These are phyloP conservation scores for Alnus glutinosa DNA, from an alignment of 306 rosid genomes.

Conservation along the genomic window DNA sequence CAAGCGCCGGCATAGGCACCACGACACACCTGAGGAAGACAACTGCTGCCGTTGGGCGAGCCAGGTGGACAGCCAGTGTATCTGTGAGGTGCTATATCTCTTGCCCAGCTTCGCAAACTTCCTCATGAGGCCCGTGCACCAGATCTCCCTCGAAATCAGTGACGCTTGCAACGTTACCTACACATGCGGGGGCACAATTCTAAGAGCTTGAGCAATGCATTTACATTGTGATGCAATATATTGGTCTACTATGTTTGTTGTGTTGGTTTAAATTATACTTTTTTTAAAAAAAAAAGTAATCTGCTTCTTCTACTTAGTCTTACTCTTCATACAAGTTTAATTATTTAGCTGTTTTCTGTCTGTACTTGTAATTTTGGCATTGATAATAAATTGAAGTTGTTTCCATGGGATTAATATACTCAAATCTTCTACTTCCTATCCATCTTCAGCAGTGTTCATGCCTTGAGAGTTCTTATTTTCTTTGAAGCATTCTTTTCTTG, in stretches of 20 bases:
- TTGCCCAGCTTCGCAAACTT: slow-evolving; percentile 66
- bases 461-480: too few species aligned
- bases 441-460: neutral
- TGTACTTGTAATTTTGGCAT: slow-evolving; percentile 8
- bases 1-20: slow-evolving; percentile 15
- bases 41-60: slow-evolving; percentile 76
- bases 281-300: neutral
- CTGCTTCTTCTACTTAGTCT: slow-evolving; percentile 12
- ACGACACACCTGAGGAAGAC: slow-evolving; percentile 33
- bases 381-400: slow-evolving; percentile 2
- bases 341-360: neutral
- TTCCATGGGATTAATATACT: neutral
- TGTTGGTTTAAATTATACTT: neutral
- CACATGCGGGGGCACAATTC: slow-evolving; percentile 55
- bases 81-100: slow-evolving; percentile 59
- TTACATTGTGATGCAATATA: slow-evolving; percentile 1
- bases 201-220: slow-evolving; percentile 22
- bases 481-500: too few species aligned
- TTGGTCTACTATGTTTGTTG: slow-evolving; percentile 6
- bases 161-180: slow-evolving; percentile 54
- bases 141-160: slow-evolving; percentile 47
- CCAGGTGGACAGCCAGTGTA: slow-evolving; percentile 62
- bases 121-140: slow-evolving; percentile 61
- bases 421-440: neutral
- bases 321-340: neutral